Conservation (phyloP, 331 rosid genomes). For the Malus hybrid region DNA sequence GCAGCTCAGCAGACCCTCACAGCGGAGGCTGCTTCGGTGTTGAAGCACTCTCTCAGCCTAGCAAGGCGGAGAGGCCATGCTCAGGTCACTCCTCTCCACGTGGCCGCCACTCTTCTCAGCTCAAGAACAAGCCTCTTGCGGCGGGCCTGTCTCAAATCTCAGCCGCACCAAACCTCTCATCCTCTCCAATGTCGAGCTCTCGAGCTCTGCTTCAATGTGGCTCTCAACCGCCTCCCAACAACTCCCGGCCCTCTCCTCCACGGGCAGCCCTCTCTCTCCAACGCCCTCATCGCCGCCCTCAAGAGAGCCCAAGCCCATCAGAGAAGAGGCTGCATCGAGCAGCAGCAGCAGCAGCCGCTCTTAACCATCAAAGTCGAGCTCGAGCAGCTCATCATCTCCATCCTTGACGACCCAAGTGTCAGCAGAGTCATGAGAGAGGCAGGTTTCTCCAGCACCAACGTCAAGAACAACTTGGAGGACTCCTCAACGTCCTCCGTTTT, state of each 20-base stretch:
- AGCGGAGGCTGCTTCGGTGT: conserved; percentile 94
- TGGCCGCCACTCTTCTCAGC: conserved; percentile 71
- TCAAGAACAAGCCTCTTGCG: conserved; percentile 49
- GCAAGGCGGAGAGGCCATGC: conserved; percentile 94
- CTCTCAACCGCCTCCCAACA: conserved; percentile 88
- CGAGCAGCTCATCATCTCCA: conserved; percentile 80
- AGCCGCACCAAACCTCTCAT: conserved; percentile 37
- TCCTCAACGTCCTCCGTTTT: conserved; percentile 44
- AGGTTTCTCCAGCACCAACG: conserved; percentile 76
- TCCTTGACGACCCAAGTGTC: conserved; percentile 93
- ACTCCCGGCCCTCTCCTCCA: conserved; percentile 52
- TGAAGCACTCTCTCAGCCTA: conserved; percentile 85
- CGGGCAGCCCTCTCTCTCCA: conserved; percentile 72
- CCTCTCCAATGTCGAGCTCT: conserved; percentile 87
- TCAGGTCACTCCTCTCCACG: conserved; percentile 95
- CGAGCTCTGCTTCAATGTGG: conserved; percentile 97
- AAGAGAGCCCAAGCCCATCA: conserved; percentile 97
- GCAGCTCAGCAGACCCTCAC: conserved; percentile 99
- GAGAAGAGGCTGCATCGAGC: conserved; percentile 83
- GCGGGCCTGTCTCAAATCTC: conserved; percentile 77
- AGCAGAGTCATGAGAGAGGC: conserved; percentile 99
- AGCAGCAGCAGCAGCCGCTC: conserved; percentile 76
- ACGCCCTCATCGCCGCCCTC: conserved; percentile 90
- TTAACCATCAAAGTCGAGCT: conserved; percentile 71
- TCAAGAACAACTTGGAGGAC: conserved; percentile 63